phyloP scores from a whole-genome alignment of 2,329 filamentous ascomycete genomes.

The Diaporthe nobilis region DNA sequence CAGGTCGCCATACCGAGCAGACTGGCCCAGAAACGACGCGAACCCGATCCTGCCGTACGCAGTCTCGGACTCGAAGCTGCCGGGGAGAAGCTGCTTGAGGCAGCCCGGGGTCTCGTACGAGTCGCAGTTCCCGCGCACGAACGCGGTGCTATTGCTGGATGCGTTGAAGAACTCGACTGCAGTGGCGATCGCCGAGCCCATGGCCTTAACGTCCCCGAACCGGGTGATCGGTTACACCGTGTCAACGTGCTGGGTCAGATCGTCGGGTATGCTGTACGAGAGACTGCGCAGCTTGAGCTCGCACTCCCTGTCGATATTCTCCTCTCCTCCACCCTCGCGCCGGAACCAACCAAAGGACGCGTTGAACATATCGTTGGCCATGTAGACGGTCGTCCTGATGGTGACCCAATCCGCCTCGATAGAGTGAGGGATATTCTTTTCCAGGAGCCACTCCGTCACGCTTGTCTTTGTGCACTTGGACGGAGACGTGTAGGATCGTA shows the following conservation, averaged over 20 bases:
- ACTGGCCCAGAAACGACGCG: constrained; percentile 67
- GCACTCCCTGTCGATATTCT: constrained; percentile 51
- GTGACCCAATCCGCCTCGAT: constrained; percentile 57
- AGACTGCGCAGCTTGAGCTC: constrained; percentile 49
- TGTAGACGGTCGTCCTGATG: constrained; percentile 50
- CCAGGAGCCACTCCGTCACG: constrained; percentile 44
- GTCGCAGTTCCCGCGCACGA: background rate
- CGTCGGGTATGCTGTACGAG: constrained; percentile 52
- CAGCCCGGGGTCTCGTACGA: background rate
- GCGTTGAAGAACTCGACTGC: background rate
- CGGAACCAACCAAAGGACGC: constrained; percentile 60
- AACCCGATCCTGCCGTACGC: constrained; percentile 62
- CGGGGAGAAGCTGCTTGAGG: constrained; percentile 54
- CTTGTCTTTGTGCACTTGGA: constrained; percentile 37
- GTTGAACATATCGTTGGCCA: constrained; percentile 60
- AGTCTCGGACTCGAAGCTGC: constrained; percentile 60
- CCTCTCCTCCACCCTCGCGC: constrained; percentile 51
- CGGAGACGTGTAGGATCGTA: constrained; percentile 43
- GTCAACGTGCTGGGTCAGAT: constrained; percentile 55
- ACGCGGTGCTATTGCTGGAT: constrained; percentile 51
- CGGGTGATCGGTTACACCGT: constrained; percentile 66
- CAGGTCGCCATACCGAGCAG: constrained; percentile 61
- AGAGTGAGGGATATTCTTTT: constrained; percentile 42
- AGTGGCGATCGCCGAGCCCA: constrained; percentile 44
- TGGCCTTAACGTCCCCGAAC: constrained; percentile 57